Conservation (phyloP, 805 yeast genomes). For the Komagataella pseudopastoris region DNA sequence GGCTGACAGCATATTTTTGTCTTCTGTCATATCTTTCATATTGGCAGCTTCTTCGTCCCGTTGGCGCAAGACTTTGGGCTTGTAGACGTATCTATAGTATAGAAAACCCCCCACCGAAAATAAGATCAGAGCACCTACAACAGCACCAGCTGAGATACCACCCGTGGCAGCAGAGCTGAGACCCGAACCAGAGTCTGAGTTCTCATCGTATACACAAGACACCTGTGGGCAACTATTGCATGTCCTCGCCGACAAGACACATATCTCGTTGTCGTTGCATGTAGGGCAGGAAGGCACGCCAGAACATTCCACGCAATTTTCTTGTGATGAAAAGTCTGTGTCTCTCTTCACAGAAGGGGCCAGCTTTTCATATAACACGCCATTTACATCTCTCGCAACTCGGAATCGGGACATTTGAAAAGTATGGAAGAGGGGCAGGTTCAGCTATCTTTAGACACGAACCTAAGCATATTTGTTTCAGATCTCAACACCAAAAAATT, state of each 20-base stretch:
- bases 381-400: background rate
- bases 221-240: conserved; percentile 45
- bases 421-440: background rate
- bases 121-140: conserved; percentile 38
- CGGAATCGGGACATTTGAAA: background rate
- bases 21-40: conserved; percentile 3
- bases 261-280: conserved; percentile 38
- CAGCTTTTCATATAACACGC: background rate
- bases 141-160: conserved; percentile 62
- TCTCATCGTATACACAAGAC: conserved; percentile 24
- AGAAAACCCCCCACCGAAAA: conserved; percentile 22
- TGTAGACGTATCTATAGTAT: conserved; percentile 28
- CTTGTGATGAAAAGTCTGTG: background rate
- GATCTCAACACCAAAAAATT: background rate
- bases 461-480: background rate
- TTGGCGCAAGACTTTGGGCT: conserved; percentile 8
- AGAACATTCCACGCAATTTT: conserved; percentile 16
- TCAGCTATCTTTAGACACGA: background rate
- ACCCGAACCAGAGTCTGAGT: conserved; percentile 5
- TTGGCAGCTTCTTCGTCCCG: conserved; percentile 14
- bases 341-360: background rate
- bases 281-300: conserved; percentile 33
- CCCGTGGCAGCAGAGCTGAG: conserved; percentile 23
- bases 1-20: background rate
- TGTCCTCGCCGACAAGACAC: conserved; percentile 40